phyloP scores from a whole-genome alignment of 257 asterid species.

The Paulownia fortunei region DNA sequence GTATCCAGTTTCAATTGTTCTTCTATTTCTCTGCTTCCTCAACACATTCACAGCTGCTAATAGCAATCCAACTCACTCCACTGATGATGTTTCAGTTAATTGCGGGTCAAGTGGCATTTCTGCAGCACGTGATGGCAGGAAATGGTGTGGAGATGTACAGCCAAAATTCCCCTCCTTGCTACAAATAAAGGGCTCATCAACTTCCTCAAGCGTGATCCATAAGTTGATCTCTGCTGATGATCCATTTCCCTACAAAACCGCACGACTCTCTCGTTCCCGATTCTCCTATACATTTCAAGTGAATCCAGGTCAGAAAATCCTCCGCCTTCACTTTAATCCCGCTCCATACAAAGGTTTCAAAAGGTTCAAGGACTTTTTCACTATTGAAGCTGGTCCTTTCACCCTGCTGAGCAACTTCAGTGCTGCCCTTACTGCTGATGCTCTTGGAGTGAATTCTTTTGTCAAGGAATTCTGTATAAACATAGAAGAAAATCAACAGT shows the following conservation, averaged over 20 bases:
- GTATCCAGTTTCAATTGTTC: background rate
- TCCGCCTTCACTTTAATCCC: too few species aligned
- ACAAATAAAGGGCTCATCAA: slow-evolving; percentile 7
- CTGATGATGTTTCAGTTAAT: background rate
- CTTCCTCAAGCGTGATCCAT: background rate
- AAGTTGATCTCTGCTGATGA: background rate
- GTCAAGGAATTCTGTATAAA: slow-evolving; percentile 20
- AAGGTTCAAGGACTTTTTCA: slow-evolving; percentile 2
- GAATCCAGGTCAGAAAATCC: slow-evolving; percentile 24
- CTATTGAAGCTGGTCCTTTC: slow-evolving; percentile 13
- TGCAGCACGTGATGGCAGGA: background rate
- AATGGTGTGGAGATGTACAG: background rate
- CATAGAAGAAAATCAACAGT: background rate
- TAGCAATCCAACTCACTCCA: background rate
- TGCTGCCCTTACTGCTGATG: slow-evolving; percentile 19
- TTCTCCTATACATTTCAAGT: slow-evolving; percentile 28
- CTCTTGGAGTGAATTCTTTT: background rate
- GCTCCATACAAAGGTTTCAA: slow-evolving; percentile 9
- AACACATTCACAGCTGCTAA: background rate
- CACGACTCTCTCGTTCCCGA: slow-evolving; percentile 10
- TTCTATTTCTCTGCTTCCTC: background rate
- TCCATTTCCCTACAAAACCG: slow-evolving; percentile 22
- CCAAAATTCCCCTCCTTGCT: background rate
- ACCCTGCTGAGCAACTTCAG: slow-evolving; percentile 26
- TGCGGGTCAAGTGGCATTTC: background rate